Base-by-base conservation (phyloP, 164 flowering plant species). In the Warburgia ugandensis region DNA sequence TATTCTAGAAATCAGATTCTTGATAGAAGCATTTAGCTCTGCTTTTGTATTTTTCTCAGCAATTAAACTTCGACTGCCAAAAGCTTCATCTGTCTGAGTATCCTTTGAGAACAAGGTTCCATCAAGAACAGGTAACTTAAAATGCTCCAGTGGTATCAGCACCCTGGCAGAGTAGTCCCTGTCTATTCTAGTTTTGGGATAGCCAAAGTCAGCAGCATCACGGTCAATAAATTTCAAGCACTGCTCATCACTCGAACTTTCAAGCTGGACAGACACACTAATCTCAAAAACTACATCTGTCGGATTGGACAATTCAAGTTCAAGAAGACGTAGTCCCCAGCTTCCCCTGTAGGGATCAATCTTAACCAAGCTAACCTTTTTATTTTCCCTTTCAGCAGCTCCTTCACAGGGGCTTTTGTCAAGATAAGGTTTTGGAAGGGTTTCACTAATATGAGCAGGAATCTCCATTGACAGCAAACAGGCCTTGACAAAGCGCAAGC, bases 391-490 rank as follows among this genome's bases (percentile, higher is more conserved):
- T 40, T 46, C 44, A 50, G 56, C 10, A 45, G 41, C 59, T 49
- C 56, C 75, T 41, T 74, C 63, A 29, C 50, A 21, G 29, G 55
- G 36, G 28, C 41, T 40, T 50, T 56, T 50, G 29, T 72, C 77
- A 31, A 61, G 51, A 54, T 53, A 67, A 19, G 67, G 69, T 46
- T 54, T 72, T 2, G 85, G 76, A 67, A 64, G 71, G 42, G 64
- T 74, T 62, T 82, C 87, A 45, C 89, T 74, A 48, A 94, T 77
- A 55, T 74, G 83, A 4, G 97, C 99, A 63, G 99, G 99, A 62
- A 89, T 88, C 65, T 94, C 99, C 99, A 94, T 94, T 21, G 99
- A 82, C 30, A 94, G 83, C 67, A 94, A 60, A 42, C 94, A 90
- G 22, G 96, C 99, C 74, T 79, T 94, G 29, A 94, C 90, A 63